Evolutionary conservation across 2,329 filamentous ascomycete species (phyloP).

Genomic region (Helotiales sp.): DNA sequence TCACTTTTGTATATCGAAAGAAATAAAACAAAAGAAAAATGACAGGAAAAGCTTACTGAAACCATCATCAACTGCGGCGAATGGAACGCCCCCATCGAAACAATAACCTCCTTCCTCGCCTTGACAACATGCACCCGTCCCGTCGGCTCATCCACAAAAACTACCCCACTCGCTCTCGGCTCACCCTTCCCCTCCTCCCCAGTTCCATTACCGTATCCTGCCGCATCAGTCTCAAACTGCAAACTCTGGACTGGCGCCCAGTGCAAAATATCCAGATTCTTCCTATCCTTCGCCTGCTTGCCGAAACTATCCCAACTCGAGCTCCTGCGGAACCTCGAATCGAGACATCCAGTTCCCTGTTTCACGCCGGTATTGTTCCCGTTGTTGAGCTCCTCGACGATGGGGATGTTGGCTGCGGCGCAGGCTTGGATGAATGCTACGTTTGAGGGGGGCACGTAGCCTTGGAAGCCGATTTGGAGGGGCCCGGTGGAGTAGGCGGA

Average conservation of each 20-base stretch:
- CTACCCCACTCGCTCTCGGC: constrained; percentile 5
- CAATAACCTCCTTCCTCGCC: constrained; percentile 25
- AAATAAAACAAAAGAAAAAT: not conserved
- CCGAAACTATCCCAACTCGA: constrained; percentile 16
- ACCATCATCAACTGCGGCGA: constrained; percentile 56
- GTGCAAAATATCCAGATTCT: constrained; percentile 13
- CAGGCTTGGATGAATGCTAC: constrained; percentile 16
- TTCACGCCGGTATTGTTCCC: constrained; percentile 17
- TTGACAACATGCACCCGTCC: constrained; percentile 7
- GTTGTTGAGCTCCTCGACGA: constrained; percentile 9
- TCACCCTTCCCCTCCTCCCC: not conserved
- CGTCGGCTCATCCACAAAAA: constrained; percentile 3
- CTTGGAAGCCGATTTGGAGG: constrained; percentile 19
- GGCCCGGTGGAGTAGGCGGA: constrained; percentile 22
- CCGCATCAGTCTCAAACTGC: not conserved
- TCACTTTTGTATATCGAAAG: not conserved
- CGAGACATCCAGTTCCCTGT: constrained; percentile 8
- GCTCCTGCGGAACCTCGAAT: not conserved
- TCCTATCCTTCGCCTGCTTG: not conserved
- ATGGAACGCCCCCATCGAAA: constrained; percentile 48
- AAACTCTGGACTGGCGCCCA: constrained; percentile 5
- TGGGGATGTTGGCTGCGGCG: constrained; percentile 10
- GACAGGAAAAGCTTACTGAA: constrained; percentile 33
- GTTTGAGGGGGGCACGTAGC: constrained; percentile 11
- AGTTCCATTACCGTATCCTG: not conserved